phyloP scores from a whole-genome alignment of 352 stramenopile species.

The Phytophthora fragariae region DNA sequence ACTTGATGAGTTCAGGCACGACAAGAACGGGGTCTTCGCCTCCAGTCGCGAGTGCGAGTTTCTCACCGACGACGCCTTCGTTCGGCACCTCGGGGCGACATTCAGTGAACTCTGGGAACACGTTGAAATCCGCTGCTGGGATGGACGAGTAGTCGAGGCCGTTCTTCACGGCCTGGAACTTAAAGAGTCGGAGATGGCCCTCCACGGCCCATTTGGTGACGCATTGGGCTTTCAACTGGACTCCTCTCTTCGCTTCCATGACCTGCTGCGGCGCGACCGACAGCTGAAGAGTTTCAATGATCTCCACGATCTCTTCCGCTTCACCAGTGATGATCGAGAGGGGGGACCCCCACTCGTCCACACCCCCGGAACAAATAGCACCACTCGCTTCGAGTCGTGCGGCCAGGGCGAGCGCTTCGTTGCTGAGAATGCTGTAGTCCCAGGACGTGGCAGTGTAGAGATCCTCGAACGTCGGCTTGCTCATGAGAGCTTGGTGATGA shows the following conservation, averaged over 20 bases:
- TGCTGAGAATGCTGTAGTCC: constrained; percentile 26
- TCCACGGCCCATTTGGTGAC: constrained; percentile 35
- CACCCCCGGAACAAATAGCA: constrained; percentile 29
- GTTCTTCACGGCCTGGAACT: constrained; percentile 39
- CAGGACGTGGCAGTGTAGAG: constrained; percentile 24
- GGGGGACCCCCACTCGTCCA: constrained; percentile 36
- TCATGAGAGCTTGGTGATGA: constrained; percentile 32
- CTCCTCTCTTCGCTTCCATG: constrained; percentile 22
- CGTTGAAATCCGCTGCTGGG: constrained; percentile 36
- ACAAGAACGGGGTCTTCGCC: constrained; percentile 28
- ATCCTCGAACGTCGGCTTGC: constrained; percentile 33
- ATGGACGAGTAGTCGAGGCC: constrained; percentile 40
- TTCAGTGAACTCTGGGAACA: constrained; percentile 41
- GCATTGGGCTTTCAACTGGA: constrained; percentile 27
- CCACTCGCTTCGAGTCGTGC: constrained; percentile 23
- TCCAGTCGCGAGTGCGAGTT: constrained; percentile 31
- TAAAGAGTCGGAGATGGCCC: constrained; percentile 29
- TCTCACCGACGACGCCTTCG: constrained; percentile 22
- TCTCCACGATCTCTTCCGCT: constrained; percentile 26
- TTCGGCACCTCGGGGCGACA: constrained; percentile 29
- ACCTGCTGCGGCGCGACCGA: constrained; percentile 23
- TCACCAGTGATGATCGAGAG: constrained; percentile 34
- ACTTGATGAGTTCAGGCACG: constrained; percentile 35
- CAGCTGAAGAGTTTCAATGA: constrained; percentile 25
- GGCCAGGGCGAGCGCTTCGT: constrained; percentile 16